Conservation (phyloP, 1,139 yeast genomes). For the Taphrina confusa region DNA sequence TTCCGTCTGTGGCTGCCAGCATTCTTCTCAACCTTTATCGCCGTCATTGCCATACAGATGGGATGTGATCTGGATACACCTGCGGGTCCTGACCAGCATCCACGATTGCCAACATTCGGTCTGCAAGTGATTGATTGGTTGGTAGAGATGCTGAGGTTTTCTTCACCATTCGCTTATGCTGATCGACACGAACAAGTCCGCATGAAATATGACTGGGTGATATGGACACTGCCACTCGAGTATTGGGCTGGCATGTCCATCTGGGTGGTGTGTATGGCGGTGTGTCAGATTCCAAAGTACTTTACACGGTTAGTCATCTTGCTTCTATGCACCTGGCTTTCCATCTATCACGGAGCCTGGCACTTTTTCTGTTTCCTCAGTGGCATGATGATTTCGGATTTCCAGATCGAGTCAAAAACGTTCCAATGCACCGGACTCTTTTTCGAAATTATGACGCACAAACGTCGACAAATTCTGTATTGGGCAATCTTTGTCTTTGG, state of each 20-base stretch:
- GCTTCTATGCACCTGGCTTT: not conserved
- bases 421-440: not conserved
- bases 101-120: not conserved
- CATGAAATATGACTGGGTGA: conserved; percentile 16
- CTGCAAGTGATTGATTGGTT: conserved; percentile 7
- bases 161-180: conserved; percentile 3
- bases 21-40: conserved; percentile 10
- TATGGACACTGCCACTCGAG: conserved; percentile 22
- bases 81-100: not conserved
- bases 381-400: conserved; percentile 25
- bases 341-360: conserved; percentile 14
- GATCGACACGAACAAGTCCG: not conserved
- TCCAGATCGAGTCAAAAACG: conserved; percentile 13
- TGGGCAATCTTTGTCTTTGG: conserved; percentile 22
- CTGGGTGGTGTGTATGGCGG: conserved; percentile 15
- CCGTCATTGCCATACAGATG: not conserved
- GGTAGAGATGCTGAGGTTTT: not conserved
- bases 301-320: not conserved
- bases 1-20: conserved; percentile 14
- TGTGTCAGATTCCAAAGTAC: not conserved
- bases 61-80: not conserved
- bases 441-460: not conserved
- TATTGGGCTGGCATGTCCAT: conserved; percentile 15
- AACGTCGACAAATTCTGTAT: not conserved
- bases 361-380: conserved; percentile 23